Evolutionary conservation across 2,329 filamentous ascomycete species (phyloP).

Genomic region (Metarhizium robertsii): DNA sequence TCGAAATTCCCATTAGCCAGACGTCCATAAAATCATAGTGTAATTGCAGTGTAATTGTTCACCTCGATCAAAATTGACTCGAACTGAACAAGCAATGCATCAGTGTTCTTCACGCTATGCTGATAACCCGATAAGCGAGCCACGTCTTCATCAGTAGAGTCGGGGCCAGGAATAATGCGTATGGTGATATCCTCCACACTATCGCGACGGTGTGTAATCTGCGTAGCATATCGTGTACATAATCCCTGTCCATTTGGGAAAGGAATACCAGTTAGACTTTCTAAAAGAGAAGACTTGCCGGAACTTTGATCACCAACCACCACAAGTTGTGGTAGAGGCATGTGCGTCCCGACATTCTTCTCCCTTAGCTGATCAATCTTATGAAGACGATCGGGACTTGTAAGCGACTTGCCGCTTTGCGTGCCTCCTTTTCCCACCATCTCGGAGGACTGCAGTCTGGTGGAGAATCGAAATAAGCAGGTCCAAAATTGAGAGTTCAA

Average conservation of each 20-base stretch:
- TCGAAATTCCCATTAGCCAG: not conserved
- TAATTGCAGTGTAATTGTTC: not conserved
- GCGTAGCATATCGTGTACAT: slow-evolving; percentile 39
- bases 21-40: not conserved
- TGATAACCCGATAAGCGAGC: not conserved
- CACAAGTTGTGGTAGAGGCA: slow-evolving; percentile 51
- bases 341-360: slow-evolving; percentile 25
- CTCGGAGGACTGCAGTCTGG: not conserved
- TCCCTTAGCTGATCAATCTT: slow-evolving; percentile 34
- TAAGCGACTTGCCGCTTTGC: not conserved
- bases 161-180: slow-evolving; percentile 25
- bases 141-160: slow-evolving; percentile 7
- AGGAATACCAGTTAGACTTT: slow-evolving; percentile 46
- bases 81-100: slow-evolving; percentile 13
- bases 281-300: slow-evolving; percentile 76
- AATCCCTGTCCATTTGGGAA: slow-evolving; percentile 35
- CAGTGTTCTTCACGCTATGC: not conserved
- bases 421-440: not conserved
- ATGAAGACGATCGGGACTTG: slow-evolving; percentile 3
- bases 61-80: slow-evolving; percentile 30
- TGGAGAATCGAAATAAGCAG: too few relatives aligned
- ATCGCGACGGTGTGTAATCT: slow-evolving; percentile 13
- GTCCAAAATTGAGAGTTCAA: too few relatives aligned
- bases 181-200: slow-evolving; percentile 28
- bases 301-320: slow-evolving; percentile 81